phyloP scores from a whole-genome alignment of 2,329 filamentous ascomycete genomes.

The Ophiosphaerella herpotricha region DNA sequence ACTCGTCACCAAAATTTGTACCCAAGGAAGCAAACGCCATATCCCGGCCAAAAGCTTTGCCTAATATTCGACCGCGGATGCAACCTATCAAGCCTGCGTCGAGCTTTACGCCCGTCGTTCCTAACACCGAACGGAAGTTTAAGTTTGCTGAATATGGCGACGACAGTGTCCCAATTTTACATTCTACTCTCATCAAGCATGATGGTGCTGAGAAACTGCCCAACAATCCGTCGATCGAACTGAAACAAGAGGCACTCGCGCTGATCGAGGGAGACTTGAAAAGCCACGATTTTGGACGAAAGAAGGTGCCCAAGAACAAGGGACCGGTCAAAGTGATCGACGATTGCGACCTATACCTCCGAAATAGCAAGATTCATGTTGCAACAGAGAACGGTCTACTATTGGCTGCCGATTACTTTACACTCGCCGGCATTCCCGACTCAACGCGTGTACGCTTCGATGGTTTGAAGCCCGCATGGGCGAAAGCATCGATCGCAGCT shows the following conservation, averaged over 20 bases:
- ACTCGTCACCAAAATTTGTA: too few species aligned
- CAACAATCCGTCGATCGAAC: slow-evolving; percentile 2
- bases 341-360: slow-evolving; percentile 23
- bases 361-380: slow-evolving; percentile 15
- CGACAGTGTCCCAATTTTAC: slow-evolving; percentile 20
- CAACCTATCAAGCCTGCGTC: too few species aligned
- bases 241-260: slow-evolving; percentile 7
- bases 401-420: slow-evolving; percentile 16
- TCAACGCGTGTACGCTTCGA: slow-evolving; percentile 22
- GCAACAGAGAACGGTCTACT: slow-evolving; percentile 22
- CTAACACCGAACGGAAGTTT: slow-evolving; percentile 3
- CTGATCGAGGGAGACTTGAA: slow-evolving; percentile 8
- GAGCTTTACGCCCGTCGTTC: background rate
- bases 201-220: background rate
- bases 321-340: slow-evolving; percentile 8
- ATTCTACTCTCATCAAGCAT: slow-evolving; percentile 11
- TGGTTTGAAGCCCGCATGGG: slow-evolving; percentile 21
- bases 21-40: too few species aligned
- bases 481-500: slow-evolving; percentile 1
- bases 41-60: too few species aligned
- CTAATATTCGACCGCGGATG: too few species aligned
- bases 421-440: slow-evolving; percentile 16
- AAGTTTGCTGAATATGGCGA: slow-evolving; percentile 9
- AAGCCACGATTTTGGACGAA: slow-evolving; percentile 12
- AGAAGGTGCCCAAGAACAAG: background rate